Evolutionary conservation across 108 stramenopile species (phyloP).

Genomic region (Nitzschia palea): DNA sequence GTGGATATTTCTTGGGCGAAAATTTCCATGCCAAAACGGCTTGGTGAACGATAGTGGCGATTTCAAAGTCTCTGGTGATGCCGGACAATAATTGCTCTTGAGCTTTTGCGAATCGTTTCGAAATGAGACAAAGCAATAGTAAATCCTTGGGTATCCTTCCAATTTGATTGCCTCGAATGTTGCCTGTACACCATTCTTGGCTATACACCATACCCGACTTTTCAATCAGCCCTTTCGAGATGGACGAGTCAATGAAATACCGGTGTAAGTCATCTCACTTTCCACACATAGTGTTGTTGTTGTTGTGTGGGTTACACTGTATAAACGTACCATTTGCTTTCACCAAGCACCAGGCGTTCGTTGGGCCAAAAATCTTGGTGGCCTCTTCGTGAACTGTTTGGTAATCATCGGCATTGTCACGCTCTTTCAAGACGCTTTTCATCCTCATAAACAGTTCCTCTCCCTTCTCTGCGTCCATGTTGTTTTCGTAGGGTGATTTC

Average conservation of each 20-base stretch:
- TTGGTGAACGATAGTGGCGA: slow-evolving; percentile 17
- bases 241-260: too few species aligned
- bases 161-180: slow-evolving; percentile 29
- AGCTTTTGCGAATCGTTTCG: slow-evolving; percentile 33
- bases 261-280: too few species aligned
- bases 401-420: slow-evolving; percentile 2
- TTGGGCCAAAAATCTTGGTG: slow-evolving; percentile 22
- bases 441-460: slow-evolving; percentile 22
- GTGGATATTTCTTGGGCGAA: background rate
- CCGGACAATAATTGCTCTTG: slow-evolving; percentile 20
- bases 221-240: too few species aligned
- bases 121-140: slow-evolving; percentile 24
- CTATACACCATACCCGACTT: slow-evolving; percentile 41
- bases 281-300: too few species aligned
- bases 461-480: slow-evolving; percentile 24
- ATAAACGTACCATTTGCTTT: slow-evolving; percentile 27
- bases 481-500: slow-evolving; percentile 35
- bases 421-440: slow-evolving; percentile 16
- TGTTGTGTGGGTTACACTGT: too few species aligned
- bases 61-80: slow-evolving; percentile 26
- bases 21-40: slow-evolving; percentile 26
- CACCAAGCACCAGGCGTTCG: slow-evolving; percentile 24
- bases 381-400: slow-evolving; percentile 6
- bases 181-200: slow-evolving; percentile 34
- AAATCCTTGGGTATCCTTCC: slow-evolving; percentile 30